phyloP scores from a whole-genome alignment of 345 rosid species.

The Rhizophora apiculata region DNA sequence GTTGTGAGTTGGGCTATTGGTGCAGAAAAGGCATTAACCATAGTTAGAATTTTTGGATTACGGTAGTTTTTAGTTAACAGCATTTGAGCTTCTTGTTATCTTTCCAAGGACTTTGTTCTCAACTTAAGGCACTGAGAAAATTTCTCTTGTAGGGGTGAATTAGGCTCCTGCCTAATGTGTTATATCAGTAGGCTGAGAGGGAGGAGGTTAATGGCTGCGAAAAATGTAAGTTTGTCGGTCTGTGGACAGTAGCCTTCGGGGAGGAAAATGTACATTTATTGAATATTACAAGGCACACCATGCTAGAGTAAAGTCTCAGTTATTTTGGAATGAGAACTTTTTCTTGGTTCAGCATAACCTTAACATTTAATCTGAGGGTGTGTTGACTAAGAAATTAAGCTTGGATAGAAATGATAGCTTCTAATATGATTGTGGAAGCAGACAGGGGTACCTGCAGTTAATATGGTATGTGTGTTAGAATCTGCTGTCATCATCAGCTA shows the following conservation, averaged over 20 bases:
- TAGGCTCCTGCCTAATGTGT: not conserved
- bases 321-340: conserved; percentile 1
- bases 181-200: not conserved
- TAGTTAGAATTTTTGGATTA: not conserved
- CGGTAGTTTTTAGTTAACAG: not conserved
- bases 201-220: not conserved
- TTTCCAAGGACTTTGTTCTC: not conserved
- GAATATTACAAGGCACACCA: not conserved
- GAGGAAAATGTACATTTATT: not conserved
- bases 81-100: too few species aligned
- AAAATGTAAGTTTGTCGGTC: not conserved
- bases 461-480: not conserved
- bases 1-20: conserved; percentile 1
- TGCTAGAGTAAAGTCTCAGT: not conserved
- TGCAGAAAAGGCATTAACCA: not conserved
- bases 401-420: not conserved
- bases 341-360: not conserved
- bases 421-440: conserved; percentile 11
- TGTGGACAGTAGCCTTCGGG: not conserved
- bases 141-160: not conserved
- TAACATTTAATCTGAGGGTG: conserved; percentile 7
- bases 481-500: not conserved
- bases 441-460: not conserved
- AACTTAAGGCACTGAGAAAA: not conserved
- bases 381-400: not conserved